A percentile compares a stretch with the other conserved stretches of the same genome.
Conservation (phyloP, 345 rosid species). For the Isatis tinctoria region DNA sequence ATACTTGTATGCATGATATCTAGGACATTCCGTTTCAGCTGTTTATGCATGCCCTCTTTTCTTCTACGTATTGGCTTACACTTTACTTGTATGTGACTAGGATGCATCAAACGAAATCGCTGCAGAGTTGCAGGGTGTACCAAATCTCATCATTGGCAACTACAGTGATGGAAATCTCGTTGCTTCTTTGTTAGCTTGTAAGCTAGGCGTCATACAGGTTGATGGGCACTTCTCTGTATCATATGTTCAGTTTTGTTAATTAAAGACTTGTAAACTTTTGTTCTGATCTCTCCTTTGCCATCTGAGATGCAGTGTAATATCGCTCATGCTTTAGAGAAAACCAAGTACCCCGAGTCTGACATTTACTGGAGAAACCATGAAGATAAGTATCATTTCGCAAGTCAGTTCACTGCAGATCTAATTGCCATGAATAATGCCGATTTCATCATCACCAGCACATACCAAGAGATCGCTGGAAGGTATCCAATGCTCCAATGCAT, state of each 20-base stretch:
- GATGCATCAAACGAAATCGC: constrained; percentile 53
- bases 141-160: constrained; percentile 53
- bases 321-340: constrained; percentile 60
- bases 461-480: constrained; percentile 57
- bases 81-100: constrained; percentile 24
- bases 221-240: background rate
- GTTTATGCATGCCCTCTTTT: background rate
- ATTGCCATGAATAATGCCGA: constrained; percentile 58
- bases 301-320: constrained; percentile 41
- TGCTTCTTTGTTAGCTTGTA: constrained; percentile 46
- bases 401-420: constrained; percentile 56
- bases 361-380: constrained; percentile 51
- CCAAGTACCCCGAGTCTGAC: constrained; percentile 57
- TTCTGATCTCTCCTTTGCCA: constrained; percentile 5
- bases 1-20: background rate
- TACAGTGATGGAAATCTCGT: constrained; percentile 60
- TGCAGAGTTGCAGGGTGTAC: constrained; percentile 50
- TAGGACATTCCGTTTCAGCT: background rate
- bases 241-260: background rate
- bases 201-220: constrained; percentile 51
- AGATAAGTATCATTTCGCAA: constrained; percentile 50
- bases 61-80: background rate
- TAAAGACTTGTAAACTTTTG: background rate
- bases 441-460: constrained; percentile 54
- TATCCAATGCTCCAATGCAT: constrained; percentile 1